Conservation (phyloP, 208 protist species). For the Acanthamoeba sp. region DNA sequence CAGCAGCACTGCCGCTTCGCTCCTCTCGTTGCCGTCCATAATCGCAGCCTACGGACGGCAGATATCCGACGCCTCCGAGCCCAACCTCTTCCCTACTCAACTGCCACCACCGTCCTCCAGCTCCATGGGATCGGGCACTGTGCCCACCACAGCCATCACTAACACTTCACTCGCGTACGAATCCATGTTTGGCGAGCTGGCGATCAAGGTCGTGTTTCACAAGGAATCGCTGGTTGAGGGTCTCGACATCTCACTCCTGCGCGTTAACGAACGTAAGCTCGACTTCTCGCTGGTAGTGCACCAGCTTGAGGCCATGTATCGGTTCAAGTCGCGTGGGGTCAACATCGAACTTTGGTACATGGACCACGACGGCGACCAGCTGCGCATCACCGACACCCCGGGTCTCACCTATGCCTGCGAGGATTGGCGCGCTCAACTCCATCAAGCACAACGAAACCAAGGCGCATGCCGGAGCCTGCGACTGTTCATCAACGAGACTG, state of each 20-base stretch:
- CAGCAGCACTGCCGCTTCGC: neutral
- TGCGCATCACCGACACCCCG: constrained; percentile 20
- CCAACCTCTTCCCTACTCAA: neutral
- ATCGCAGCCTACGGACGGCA: neutral
- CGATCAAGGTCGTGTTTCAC: constrained; percentile 13
- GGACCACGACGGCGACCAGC: neutral
- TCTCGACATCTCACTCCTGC: neutral
- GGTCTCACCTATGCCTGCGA: constrained; percentile 12
- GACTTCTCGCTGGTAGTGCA: constrained; percentile 34
- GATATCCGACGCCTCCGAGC: neutral
- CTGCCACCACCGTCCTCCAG: neutral
- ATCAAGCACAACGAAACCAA: neutral
- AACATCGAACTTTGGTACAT: neutral
- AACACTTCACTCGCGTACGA: neutral
- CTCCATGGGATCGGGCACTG: neutral
- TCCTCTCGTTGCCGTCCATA: neutral
- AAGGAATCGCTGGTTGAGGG: neutral
- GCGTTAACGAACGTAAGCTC: constrained; percentile 12
- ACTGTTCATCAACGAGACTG: neutral
- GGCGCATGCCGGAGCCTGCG: neutral
- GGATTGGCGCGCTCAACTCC: neutral
- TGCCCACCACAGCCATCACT: neutral
- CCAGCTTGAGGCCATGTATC: neutral
- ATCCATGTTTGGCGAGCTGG: neutral
- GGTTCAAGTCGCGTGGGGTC: neutral